Percentiles rank a stretch among this genome's conserved stretches.
phyloP scores from a whole-genome alignment of 352 stramenopile species.

The Pythium coloratum region DNA sequence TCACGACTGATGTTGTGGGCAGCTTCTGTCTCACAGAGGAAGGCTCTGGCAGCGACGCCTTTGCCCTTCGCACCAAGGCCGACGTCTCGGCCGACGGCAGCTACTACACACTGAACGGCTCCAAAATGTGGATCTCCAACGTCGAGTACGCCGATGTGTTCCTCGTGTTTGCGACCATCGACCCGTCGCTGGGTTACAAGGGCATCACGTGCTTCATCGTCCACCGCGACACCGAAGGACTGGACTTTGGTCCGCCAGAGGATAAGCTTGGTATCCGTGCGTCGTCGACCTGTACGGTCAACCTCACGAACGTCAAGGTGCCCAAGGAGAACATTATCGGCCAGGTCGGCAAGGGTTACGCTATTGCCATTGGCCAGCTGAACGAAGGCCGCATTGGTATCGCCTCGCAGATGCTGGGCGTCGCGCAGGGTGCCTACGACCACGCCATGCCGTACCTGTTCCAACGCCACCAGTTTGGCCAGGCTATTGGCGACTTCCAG shows the following conservation, averaged over 20 bases:
- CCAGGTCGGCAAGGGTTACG: slow-evolving; percentile 91
- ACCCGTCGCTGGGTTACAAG: slow-evolving; percentile 93
- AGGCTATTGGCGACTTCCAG: slow-evolving; percentile 94
- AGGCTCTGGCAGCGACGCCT: slow-evolving; percentile 94
- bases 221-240: slow-evolving; percentile 90
- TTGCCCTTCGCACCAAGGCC: slow-evolving; percentile 93
- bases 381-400: slow-evolving; percentile 97
- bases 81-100: slow-evolving; percentile 85
- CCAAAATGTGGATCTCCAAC: slow-evolving; percentile 99
- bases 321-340: slow-evolving; percentile 40
- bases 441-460: slow-evolving; percentile 95
- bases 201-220: slow-evolving; percentile 99
- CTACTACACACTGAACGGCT: slow-evolving; percentile 95
- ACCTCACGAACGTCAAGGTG: slow-evolving; percentile 94
- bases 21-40: slow-evolving; percentile 96
- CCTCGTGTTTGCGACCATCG: slow-evolving; percentile 95
- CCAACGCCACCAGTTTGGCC: slow-evolving; percentile 95
- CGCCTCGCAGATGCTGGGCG: slow-evolving; percentile 96
- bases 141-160: slow-evolving; percentile 94
- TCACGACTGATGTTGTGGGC: slow-evolving; percentile 85
- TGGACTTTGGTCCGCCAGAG: slow-evolving; percentile 95
- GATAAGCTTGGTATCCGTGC: slow-evolving; percentile 97
- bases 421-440: slow-evolving; percentile 96
- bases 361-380: slow-evolving; percentile 97
- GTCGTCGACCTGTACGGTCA: slow-evolving; percentile 95